Evolutionary conservation across 371 early-diverging fungal species (phyloP).

Genomic region (Mucor saturninus): DNA sequence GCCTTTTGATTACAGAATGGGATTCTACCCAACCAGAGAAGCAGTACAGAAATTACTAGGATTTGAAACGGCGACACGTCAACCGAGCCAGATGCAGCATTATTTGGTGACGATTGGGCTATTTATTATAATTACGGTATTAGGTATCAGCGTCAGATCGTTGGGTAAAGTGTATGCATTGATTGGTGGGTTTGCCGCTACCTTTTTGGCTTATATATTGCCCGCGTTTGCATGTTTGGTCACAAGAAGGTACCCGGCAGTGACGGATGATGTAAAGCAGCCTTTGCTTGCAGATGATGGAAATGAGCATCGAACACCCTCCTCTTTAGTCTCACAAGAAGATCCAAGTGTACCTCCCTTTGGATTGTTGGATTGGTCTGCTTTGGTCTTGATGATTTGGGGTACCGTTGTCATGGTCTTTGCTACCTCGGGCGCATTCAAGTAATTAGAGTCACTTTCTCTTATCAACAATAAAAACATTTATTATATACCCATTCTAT

Average conservation of each 20-base stretch:
- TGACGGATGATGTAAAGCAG: constrained; percentile 1
- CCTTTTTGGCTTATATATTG: constrained; percentile 63
- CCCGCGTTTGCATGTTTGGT: constrained; percentile 56
- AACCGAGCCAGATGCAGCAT: constrained; percentile 53
- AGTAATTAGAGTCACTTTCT: constrained; percentile 5
- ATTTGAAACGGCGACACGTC: constrained; percentile 46
- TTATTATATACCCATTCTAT: no score
- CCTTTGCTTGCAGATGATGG: constrained; percentile 3
- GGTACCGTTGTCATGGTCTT: constrained; percentile 54
- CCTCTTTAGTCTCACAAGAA: constrained; percentile 10
- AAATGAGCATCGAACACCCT: no score
- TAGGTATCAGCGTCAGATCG: constrained; percentile 51
- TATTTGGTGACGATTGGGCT: constrained; percentile 47
- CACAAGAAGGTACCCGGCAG: constrained; percentile 24
- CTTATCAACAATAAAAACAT: no score
- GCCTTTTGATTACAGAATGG: constrained; percentile 36
- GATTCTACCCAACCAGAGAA: constrained; percentile 63
- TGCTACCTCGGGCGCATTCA: constrained; percentile 38
- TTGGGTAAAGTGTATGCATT: constrained; percentile 61
- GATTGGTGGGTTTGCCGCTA: constrained; percentile 61
- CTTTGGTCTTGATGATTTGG: constrained; percentile 42
- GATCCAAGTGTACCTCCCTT: constrained; percentile 7
- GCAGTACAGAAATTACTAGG: constrained; percentile 59
- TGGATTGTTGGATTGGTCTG: constrained; percentile 36
- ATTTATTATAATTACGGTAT: constrained; percentile 42